A percentile compares a stretch with the other conserved stretches of the same genome.
Evolutionary conservation across 345 rosid species (phyloP).

Genomic region (Salix suchowensis): DNA sequence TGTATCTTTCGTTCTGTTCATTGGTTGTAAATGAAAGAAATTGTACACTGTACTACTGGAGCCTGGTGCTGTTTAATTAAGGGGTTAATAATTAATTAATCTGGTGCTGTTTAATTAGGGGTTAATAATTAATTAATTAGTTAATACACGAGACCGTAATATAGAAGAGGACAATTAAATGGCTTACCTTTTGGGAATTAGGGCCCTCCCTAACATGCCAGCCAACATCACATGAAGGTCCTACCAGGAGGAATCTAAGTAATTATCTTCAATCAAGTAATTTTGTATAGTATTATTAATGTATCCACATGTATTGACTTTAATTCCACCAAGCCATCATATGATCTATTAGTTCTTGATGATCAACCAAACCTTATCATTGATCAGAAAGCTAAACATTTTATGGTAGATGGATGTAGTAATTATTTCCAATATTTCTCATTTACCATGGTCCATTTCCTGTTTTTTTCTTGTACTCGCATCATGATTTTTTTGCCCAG

Average conservation of each 20-base stretch:
- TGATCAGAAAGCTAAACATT: background rate
- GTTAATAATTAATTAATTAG: background rate
- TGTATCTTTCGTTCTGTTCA: slow-evolving; percentile 10
- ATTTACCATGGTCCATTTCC: background rate
- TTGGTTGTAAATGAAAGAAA: slow-evolving; percentile 12
- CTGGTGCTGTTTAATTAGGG: no score
- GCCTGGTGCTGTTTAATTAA: background rate
- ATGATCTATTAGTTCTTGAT: background rate
- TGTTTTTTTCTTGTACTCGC: background rate
- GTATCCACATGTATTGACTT: slow-evolving; percentile 22
- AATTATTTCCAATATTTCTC: background rate
- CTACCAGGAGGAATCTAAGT: slow-evolving; percentile 29
- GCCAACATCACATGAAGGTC: slow-evolving; percentile 22
- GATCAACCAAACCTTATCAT: slow-evolving; percentile 15
- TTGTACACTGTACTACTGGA: background rate
- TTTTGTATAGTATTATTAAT: slow-evolving; percentile 10
- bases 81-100: background rate
- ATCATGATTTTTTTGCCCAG: background rate
- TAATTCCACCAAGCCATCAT: background rate
- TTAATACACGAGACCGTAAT: background rate
- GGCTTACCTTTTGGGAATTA: background rate
- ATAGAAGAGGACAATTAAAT: background rate
- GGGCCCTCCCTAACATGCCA: slow-evolving; percentile 9
- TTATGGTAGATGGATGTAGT: background rate
- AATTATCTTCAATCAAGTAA: slow-evolving; percentile 4